A percentile compares a stretch with the other conserved stretches of the same genome.
Evolutionary conservation across 2,329 filamentous ascomycete genomes (phyloP).

Genomic region (Chrysosporium queenslandicum): DNA sequence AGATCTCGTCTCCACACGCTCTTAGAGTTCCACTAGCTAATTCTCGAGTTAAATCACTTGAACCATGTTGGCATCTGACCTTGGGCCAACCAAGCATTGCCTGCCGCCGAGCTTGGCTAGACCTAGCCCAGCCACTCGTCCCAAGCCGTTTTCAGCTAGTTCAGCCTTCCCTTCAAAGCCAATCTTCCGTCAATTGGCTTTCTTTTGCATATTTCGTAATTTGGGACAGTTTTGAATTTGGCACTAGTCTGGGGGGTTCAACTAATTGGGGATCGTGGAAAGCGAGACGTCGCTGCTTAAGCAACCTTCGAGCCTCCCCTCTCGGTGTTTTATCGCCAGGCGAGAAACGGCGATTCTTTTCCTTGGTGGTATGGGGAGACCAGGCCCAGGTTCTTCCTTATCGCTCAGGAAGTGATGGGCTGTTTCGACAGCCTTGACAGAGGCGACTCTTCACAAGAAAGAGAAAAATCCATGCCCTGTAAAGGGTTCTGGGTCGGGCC

Average conservation of each 20-base stretch:
- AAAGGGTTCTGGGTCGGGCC: not conserved
- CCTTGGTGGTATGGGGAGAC: not conserved
- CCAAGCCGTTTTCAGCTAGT: slow-evolving; percentile 12
- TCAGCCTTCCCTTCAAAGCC: slow-evolving; percentile 3
- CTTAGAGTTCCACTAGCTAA: not conserved
- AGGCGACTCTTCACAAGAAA: not conserved
- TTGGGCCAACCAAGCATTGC: slow-evolving; percentile 10
- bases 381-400: not conserved
- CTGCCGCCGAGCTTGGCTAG: slow-evolving; percentile 11
- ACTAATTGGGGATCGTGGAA: slow-evolving; percentile 8
- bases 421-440: not conserved
- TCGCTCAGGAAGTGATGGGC: not conserved
- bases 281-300: not conserved
- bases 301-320: not conserved
- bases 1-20: slow-evolving; percentile 10
- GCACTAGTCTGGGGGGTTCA: slow-evolving; percentile 5
- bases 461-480: not conserved
- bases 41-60: not conserved
- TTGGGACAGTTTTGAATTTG: slow-evolving; percentile 11
- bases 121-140: slow-evolving; percentile 5
- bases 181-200: slow-evolving; percentile 6
- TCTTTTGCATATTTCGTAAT: slow-evolving; percentile 1
- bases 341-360: not conserved
- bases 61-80: slow-evolving; percentile 9
- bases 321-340: slow-evolving; percentile 1